These are phyloP conservation scores for Yamadazyma paraphyllophila DNA, from an alignment of 805 yeast species.

Conservation along the genomic window DNA sequence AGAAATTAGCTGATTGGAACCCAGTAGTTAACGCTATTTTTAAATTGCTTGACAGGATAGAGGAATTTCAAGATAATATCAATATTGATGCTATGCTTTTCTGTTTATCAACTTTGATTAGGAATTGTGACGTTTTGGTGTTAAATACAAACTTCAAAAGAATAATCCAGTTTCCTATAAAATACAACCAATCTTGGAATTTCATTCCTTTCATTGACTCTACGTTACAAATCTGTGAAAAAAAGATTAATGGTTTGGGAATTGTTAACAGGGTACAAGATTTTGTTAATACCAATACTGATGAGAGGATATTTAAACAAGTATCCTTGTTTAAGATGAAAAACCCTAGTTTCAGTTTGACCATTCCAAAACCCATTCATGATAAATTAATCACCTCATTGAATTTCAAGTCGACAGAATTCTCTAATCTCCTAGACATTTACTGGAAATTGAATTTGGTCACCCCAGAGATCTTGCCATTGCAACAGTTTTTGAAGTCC, in stretches of 20 bases:
- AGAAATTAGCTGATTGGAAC: conserved; percentile 56
- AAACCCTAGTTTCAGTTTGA: conserved; percentile 6
- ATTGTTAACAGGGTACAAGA: conserved; percentile 7
- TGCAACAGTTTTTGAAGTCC: conserved; percentile 1
- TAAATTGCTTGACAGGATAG: conserved; percentile 1
- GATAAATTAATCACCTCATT: conserved; percentile 1
- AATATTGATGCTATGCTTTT: conserved; percentile 26
- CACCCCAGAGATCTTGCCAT: background rate
- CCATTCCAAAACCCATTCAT: conserved; percentile 2
- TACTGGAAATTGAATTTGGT: conserved; percentile 15
- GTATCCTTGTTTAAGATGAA: conserved; percentile 11
- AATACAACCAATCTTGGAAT: conserved; percentile 10
- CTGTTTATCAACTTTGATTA: conserved; percentile 47
- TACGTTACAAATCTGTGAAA: conserved; percentile 11
- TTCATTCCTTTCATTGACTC: conserved; percentile 13
- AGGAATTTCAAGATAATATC: background rate
- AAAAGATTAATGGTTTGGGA: conserved; percentile 6
- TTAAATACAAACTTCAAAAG: conserved; percentile 43
- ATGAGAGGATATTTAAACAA: conserved; percentile 7
- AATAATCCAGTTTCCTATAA: conserved; percentile 1
- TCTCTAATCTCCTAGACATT: conserved; percentile 3
- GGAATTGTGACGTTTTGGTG: conserved; percentile 52
- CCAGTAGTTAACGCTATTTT: conserved; percentile 21
- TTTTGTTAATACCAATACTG: conserved; percentile 6
- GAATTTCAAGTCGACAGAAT: background rate